phyloP scores from a whole-genome alignment of 2,329 filamentous ascomycete genomes.

The Geosmithia putterillii region DNA sequence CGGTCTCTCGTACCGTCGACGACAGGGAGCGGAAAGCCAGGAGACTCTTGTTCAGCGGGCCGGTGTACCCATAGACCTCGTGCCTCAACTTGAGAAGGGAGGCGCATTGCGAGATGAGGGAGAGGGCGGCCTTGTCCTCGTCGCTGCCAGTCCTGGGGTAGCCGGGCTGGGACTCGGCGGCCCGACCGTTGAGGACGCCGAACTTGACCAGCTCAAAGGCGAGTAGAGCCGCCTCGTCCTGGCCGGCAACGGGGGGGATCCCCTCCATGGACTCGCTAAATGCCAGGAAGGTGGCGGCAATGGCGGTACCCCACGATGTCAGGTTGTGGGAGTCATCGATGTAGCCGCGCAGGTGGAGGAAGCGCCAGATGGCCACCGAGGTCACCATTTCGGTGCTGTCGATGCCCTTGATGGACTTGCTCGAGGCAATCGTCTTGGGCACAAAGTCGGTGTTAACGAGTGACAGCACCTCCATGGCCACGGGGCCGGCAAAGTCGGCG shows the following conservation, averaged over 20 bases:
- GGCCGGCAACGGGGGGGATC: conserved; percentile 27
- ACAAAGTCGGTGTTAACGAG: conserved; percentile 60
- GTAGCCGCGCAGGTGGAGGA: conserved; percentile 81
- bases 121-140: conserved; percentile 64
- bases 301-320: conserved; percentile 71
- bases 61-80: conserved; percentile 80
- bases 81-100: conserved; percentile 75
- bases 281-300: conserved; percentile 55
- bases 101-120: conserved; percentile 77
- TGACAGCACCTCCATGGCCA: conserved; percentile 51
- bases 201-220: conserved; percentile 78
- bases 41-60: conserved; percentile 81
- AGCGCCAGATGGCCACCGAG: conserved; percentile 72
- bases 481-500: conserved; percentile 22
- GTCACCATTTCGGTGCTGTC: conserved; percentile 53
- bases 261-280: conserved; percentile 41
- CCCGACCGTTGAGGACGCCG: conserved; percentile 61
- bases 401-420: conserved; percentile 46
- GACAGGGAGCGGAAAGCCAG: conserved; percentile 78
- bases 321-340: conserved; percentile 67
- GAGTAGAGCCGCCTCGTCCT: conserved; percentile 70
- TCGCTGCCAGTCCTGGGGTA: conserved; percentile 45
- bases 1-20: conserved; percentile 62
- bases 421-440: conserved; percentile 52
- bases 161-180: conserved; percentile 43